Base-by-base conservation (phyloP, 106 monocot species). In the Gastrodia elata region DNA sequence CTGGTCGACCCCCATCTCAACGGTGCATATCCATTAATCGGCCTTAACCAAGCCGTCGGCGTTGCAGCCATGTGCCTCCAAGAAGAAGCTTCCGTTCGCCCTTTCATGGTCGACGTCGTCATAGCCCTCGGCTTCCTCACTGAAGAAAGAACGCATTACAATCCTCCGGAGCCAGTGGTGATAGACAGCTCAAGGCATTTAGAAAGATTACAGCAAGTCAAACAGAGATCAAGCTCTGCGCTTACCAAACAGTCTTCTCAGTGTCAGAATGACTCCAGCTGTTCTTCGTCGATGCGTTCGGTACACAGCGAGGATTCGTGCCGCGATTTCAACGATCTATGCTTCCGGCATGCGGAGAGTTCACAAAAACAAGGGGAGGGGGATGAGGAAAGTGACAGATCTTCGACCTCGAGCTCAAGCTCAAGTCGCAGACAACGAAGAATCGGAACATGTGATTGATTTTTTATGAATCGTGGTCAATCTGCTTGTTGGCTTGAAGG, bases 41-140 rank as follows among this genome's bases (percentile, higher is more conserved):
- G 37, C 28, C 57, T 94, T 75, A 94, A 89, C 58, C 94, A 94
- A 55, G 94, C 82, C 38, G 85, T 94, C 11, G 91, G 80, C 0
- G 74, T 94, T 28, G 87, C 88, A 2, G 91, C 91, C 28, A 94
- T 94, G 94, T 94, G 94, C 43, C 84, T 94, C 14, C 91, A 94
- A 75, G 94, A 94, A 68, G 94, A 94, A 68, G 78, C 91, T 6
- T 82, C 70, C 2, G 94, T 94, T 1, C 84, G 94, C 16, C 94
- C 94, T 13, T 37, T 91, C 32, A 87, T 94, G 80, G 82, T 87
- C 0, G 94, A 94, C 59, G 91, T 91, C 0, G 91, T 94, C 2
- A 81, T 84, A 77, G 67, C 94, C n/a, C 69, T 94, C 40, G 82
- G 87, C 42, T 94, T 91, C 74, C 87, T 94, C 8, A 74, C 46